Conservation (phyloP, 176 grass and related monocot genomes). For the Poa annua region DNA sequence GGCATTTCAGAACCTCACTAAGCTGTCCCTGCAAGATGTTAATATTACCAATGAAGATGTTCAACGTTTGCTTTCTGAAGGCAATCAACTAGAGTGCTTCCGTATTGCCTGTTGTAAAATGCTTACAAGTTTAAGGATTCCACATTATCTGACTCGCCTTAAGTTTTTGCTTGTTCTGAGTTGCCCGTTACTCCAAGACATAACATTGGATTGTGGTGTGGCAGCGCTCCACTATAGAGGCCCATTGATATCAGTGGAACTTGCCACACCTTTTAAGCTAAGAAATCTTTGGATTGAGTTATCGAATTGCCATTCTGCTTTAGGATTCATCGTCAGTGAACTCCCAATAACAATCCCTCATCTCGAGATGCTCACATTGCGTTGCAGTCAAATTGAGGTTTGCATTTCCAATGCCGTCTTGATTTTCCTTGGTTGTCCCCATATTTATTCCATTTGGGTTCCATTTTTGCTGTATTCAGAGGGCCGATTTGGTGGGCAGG, state of each 20-base stretch:
- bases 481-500: neutral
- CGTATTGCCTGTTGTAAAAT: neutral
- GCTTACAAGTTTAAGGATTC: slow-evolving; percentile 27
- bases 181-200: slow-evolving; percentile 21
- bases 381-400: neutral
- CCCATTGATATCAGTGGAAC: slow-evolving; percentile 7
- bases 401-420: neutral
- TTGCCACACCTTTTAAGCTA: slow-evolving; percentile 3
- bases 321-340: slow-evolving; percentile 17
- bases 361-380: slow-evolving; percentile 1
- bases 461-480: neutral
- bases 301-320: slow-evolving; percentile 11
- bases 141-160: neutral
- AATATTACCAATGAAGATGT: slow-evolving; percentile 27
- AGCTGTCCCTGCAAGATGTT: slow-evolving; percentile 27
- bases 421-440: neutral
- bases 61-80: neutral
- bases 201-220: neutral
- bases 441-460: slow-evolving; percentile 1
- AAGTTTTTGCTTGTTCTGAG: slow-evolving; percentile 23
- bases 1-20: slow-evolving; percentile 30
- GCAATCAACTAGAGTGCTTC: slow-evolving; percentile 16
- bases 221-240: slow-evolving; percentile 11
- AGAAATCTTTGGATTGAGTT: neutral
- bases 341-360: neutral